Percentiles rank a stretch among this genome's conserved stretches.
These are phyloP conservation scores for Chrysanthemum lavandulifolium DNA, from an alignment of 129 eudicot genomes.

Conservation along the genomic window DNA sequence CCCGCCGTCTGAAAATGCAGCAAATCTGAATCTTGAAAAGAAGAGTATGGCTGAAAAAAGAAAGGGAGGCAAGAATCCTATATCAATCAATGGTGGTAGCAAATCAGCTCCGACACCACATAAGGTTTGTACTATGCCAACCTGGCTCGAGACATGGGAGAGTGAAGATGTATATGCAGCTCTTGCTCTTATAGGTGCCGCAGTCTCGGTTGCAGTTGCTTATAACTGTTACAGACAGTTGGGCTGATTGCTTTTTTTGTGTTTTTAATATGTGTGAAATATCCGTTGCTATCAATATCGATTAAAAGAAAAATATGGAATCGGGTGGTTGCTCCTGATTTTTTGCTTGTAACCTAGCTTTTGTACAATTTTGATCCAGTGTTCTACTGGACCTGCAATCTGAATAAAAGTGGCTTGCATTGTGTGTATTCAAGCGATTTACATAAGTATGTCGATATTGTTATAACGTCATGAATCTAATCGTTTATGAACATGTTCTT, in stretches of 20 bases:
- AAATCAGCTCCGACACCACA: constrained; percentile 42
- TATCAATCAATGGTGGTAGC: constrained; percentile 41
- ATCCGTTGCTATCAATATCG: constrained; percentile 1
- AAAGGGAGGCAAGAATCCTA: constrained; percentile 53
- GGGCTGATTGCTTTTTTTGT: constrained; percentile 25
- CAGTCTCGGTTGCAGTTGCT: constrained; percentile 74
- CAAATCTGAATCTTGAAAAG: constrained; percentile 24
- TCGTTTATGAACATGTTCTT: no score
- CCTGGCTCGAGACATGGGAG: constrained; percentile 96
- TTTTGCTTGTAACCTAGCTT: constrained; percentile 18
- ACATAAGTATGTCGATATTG: neutral
- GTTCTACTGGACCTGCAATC: constrained; percentile 16
- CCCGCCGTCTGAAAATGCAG: constrained; percentile 41
- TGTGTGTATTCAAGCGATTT: constrained; percentile 2
- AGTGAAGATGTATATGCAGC: constrained; percentile 93
- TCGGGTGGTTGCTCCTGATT: constrained; percentile 21
- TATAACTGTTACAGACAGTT: constrained; percentile 74
- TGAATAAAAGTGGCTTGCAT: constrained; percentile 31
- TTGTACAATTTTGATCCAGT: constrained; percentile 12
- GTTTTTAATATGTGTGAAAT: constrained; percentile 19
- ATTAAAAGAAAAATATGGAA: constrained; percentile 12
- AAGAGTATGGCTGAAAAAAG: constrained; percentile 37
- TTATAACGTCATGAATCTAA: no score
- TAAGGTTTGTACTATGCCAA: constrained; percentile 73
- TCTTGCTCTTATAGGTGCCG: constrained; percentile 85